Percentiles rank a stretch among this genome's conserved stretches.
These are phyloP conservation scores for Ampelomyces quisqualis DNA, from an alignment of 2,329 filamentous ascomycete species.

Conservation along the genomic window DNA sequence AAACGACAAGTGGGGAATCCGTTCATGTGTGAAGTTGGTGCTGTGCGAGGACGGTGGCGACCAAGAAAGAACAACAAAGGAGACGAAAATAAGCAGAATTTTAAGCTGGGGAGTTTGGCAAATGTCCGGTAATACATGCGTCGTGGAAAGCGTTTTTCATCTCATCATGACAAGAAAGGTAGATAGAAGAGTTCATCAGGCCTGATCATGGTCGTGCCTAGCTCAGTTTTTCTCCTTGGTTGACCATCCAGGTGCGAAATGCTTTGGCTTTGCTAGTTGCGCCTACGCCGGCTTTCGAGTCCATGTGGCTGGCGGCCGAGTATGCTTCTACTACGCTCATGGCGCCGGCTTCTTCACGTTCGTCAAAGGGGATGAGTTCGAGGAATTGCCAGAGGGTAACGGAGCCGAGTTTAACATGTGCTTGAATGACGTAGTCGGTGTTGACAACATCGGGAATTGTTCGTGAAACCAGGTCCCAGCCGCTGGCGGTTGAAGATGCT, in stretches of 20 bases:
- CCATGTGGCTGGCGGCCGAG: conserved; percentile 28
- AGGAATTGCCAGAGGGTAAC: conserved; percentile 31
- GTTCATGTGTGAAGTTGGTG: no score
- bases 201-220: neutral
- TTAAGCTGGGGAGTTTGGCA: no score
- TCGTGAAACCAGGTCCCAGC: conserved; percentile 32
- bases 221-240: conserved; percentile 1
- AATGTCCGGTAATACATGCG: no score
- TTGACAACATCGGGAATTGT: conserved; percentile 20
- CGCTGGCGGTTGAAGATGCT: conserved; percentile 17
- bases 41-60: no score
- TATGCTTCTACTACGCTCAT: conserved; percentile 32
- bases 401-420: conserved; percentile 30
- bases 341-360: conserved; percentile 16
- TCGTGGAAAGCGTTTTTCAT: no score
- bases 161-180: neutral
- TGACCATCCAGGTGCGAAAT: conserved; percentile 27
- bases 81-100: no score
- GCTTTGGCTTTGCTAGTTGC: conserved; percentile 24
- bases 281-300: conserved; percentile 20
- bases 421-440: conserved; percentile 26
- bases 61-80: no score
- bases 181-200: neutral
- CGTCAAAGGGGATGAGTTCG: conserved; percentile 27
- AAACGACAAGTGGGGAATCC: no score